These are phyloP conservation scores for Fragaria iinumae DNA, from an alignment of 306 rosid species.

Conservation along the genomic window DNA sequence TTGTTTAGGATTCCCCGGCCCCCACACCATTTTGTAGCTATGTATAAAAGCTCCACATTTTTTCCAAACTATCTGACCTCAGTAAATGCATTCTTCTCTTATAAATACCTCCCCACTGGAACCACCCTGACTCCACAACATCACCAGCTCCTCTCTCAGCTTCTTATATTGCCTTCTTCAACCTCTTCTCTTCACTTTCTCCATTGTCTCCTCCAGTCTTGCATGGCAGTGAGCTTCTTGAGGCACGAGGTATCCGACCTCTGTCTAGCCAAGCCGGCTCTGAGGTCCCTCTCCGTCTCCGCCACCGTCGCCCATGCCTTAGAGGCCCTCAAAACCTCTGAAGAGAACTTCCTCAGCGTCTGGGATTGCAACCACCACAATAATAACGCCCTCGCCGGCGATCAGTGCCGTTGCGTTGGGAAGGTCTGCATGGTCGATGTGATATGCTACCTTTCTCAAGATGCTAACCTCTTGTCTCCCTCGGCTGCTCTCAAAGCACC, in stretches of 20 bases:
- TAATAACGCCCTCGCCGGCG: background rate
- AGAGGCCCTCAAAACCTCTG: slow-evolving; percentile 54
- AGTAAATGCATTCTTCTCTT: slow-evolving; percentile 5
- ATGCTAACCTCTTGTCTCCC: slow-evolving; percentile 59
- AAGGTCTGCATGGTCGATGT: slow-evolving; percentile 87
- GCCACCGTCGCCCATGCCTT: slow-evolving; percentile 76
- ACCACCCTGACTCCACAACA: background rate
- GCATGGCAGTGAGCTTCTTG: slow-evolving; percentile 93
- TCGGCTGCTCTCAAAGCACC: slow-evolving; percentile 61
- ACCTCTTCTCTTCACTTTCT: background rate
- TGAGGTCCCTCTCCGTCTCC: slow-evolving; percentile 63
- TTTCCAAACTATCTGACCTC: background rate
- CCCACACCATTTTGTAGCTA: too few species aligned
- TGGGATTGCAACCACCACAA: slow-evolving; percentile 56
- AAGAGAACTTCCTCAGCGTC: slow-evolving; percentile 66
- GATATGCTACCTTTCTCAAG: slow-evolving; percentile 56
- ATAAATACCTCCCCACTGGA: slow-evolving; percentile 1
- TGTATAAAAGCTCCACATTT: background rate
- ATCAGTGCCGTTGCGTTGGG: slow-evolving; percentile 58
- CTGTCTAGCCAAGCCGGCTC: slow-evolving; percentile 94
- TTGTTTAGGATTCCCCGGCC: background rate
- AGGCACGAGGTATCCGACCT: slow-evolving; percentile 84
- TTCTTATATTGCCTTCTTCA: background rate
- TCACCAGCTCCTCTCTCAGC: background rate
- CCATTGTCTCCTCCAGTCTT: slow-evolving; percentile 19